Base-by-base conservation (phyloP, 495 filamentous ascomycete species). In the Aspergillus hancockii region DNA sequence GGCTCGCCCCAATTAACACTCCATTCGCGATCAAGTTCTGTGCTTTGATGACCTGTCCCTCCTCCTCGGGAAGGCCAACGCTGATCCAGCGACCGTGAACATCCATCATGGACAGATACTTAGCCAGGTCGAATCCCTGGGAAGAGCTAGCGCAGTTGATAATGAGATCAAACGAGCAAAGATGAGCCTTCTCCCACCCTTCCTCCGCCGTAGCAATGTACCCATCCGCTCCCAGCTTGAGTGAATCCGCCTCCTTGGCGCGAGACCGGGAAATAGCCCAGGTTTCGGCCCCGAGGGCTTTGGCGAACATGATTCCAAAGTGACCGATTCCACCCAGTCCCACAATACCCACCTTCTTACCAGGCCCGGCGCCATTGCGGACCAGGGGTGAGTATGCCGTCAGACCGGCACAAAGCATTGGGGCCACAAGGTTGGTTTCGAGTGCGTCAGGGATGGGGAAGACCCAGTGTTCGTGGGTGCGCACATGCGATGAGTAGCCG, bases 401-500 rank as follows among this genome's bases (percentile, higher is more conserved):
- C 31, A 95, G 73, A 46, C 92, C 92, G 34, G 90, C 92, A 70
- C 92, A 96, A 65, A 96, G 80, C 90, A 96, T 95, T 1, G 90
- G 92, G 14, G 92, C 92, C 1, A 88, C 90, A 31, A 85, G 67
- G 43, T 79, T 79, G 63, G 78, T 85, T 21, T 85, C 72, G 45
- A 96, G 82, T 6, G 77, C 81, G 18, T 90, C 87, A 18, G 93
- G 92, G 59, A 97, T 93, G 23, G 86, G 87, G 76, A 93, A 93
- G 4, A 68, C 62, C 54, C 54, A 65, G 59, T 65, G 88, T 70
- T 91, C 84, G 69, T 91, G 90, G 0, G 86, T 87, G 31, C 90
- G 83, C 49, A 91, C 81, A 63, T 93, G 86, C 49, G 83, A 85
- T 0, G 83, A 78, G 71, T 88, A 88, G 38, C 87, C 87, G 49